Conservation (phyloP, 2,329 filamentous ascomycete species). For the Neonectria coccinea region DNA sequence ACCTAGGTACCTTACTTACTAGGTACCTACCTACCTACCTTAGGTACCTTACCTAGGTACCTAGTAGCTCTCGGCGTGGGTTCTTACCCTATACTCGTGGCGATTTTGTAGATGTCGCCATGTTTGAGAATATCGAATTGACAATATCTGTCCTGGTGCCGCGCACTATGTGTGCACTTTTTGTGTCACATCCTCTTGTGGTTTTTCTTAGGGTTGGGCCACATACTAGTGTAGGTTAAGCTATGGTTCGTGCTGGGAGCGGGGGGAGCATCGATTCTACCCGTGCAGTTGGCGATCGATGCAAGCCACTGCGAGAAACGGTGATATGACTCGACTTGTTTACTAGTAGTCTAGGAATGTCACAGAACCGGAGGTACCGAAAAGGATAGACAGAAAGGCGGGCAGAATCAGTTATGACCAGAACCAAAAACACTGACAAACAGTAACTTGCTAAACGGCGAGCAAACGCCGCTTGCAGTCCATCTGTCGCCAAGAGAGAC, state of each 20-base stretch:
- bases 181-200: neutral
- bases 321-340: too few relatives aligned
- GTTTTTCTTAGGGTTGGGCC: neutral
- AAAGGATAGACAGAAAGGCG: neutral
- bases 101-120: neutral
- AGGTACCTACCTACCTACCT: too few relatives aligned
- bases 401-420: neutral
- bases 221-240: too few relatives aligned
- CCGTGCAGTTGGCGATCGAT: too few relatives aligned
- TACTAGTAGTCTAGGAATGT: too few relatives aligned
- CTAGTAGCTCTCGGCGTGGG: too few relatives aligned
- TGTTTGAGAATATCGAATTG: neutral
- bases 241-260: too few relatives aligned
- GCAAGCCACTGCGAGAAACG: too few relatives aligned
- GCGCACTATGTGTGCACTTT: neutral
- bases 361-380: too few relatives aligned
- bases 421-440: neutral
- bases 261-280: neutral
- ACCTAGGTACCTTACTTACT: too few relatives aligned
- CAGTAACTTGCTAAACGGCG: neutral
- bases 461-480: neutral
- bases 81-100: constrained; percentile 33
- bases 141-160: neutral
- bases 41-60: too few relatives aligned
- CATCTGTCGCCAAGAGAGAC: neutral